Base-by-base conservation (phyloP, 805 yeast species). In the Danielia oregonensis region DNA sequence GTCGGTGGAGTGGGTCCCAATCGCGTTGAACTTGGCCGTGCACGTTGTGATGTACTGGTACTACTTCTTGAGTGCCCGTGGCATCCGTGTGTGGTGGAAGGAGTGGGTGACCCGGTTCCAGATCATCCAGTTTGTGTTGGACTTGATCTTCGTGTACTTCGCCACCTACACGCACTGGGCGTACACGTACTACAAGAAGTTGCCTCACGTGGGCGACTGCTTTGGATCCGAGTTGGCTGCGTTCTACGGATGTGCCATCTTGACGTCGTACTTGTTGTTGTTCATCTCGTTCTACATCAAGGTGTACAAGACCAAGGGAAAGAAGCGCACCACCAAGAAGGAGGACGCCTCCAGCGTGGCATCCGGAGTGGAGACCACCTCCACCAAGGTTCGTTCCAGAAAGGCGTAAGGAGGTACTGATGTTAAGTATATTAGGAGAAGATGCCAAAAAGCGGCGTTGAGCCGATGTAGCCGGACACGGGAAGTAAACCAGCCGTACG, bases 41-140 rank as follows among this genome's bases (percentile, higher is more conserved):
- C 97, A 91, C 57, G 95, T 89, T 32, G 79, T 91, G 37, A 93
- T 91, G 98, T 91, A 91, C 76, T 91, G 88, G 84, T 91, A 91
- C 77, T 91, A 93, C 71, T 88, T 89, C 72, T 72, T 91, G 52
- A 75, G 93, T 33, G 86, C 97, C 14, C 76, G 95, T 59, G 96
- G 96, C 39, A 86, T 89, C 57, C 82, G 86, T 54, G 96, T 91
- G 35, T 89, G 97, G 97, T 91, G 98, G 98, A 91, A 93, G 70
- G 94, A 89, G 70, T 91, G 96, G 96, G 96, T 91, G 48, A 91
- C 98, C 37, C 76, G 95, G 47, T 81, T 86, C 72, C 98, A 91
- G 72, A 91, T 91, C 66, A 70, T 86, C 54, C 98, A 91, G 70
- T 91, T 91, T 58, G 67, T 91, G 48, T 72, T 91, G 55, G 98